Evolutionary conservation across 495 filamentous ascomycete genomes (phyloP), one percentile per base, ranked within the genome.

Genomic region (Thozetella sp.): DNA sequence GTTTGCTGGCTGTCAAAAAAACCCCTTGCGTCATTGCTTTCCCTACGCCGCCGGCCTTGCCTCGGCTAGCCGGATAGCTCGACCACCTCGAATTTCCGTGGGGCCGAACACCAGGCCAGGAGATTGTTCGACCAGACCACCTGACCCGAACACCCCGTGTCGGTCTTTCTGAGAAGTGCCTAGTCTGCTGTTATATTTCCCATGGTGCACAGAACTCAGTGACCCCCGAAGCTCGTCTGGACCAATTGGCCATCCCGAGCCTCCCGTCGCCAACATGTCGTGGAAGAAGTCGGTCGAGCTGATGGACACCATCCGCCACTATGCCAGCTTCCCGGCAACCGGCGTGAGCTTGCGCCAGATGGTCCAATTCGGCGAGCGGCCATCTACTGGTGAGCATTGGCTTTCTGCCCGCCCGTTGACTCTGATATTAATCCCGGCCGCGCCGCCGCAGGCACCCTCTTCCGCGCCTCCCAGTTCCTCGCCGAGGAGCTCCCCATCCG

Each of bases 251-350:
- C 40, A 53, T 50, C 22, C 58, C 63, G 51, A 68, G 68, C 64
- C 67, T 46, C 54, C 64, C 24, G 25, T 51, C 25, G 62, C 58
- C 78, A 88, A 67, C 61, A 93, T 93, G 90, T 83, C 85, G 79
- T 97, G 93, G 93, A 96, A 90, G 81, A 86, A 84, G 75, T 88
- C 91, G 55, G 91, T 95, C 76, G 80, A 85, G 77, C 75, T 99
- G 88, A 94, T 97, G 93, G 89, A 96, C 64, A 97, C 90, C 86
- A 99, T 99, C 90, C 92, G 90, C 74, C 94, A 97, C 82, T 97
- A 97, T 84, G 90, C 92, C 71, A 89, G 86, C 80, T 98, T 98
- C 76, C 96, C 96, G 58, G 95, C 95, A 59, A 99, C 96, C 40
- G 95, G 95, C 62, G 93, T 97, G 66, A 97, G 93, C 67, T 80